A percentile compares a stretch with the other conserved stretches of the same genome.
phyloP scores from a whole-genome alignment of 768 basidiomycete species.

The Boletus edulis region DNA sequence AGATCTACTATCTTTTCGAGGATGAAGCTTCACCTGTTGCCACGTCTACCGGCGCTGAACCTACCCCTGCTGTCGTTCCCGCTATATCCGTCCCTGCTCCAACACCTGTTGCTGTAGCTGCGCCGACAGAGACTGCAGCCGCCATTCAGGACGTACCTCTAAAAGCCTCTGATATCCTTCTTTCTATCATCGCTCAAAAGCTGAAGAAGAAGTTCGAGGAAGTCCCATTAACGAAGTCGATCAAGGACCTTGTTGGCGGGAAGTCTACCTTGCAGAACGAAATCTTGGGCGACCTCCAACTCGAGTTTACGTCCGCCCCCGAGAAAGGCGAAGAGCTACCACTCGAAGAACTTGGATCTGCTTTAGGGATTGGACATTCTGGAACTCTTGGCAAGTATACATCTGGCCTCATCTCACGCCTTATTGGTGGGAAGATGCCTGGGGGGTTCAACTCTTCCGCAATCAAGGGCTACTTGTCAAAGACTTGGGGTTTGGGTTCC shows the following conservation, averaged over 20 bases:
- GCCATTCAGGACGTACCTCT: slow-evolving; percentile 88
- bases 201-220: slow-evolving; percentile 94
- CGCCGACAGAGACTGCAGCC: slow-evolving; percentile 61
- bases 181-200: slow-evolving; percentile 92
- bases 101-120: slow-evolving; percentile 40
- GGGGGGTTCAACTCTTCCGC: slow-evolving; percentile 96
- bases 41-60: slow-evolving; percentile 29
- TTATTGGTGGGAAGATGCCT: slow-evolving; percentile 96
- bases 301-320: slow-evolving; percentile 92
- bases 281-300: slow-evolving; percentile 93
- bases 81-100: slow-evolving; percentile 41
- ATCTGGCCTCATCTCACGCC: slow-evolving; percentile 82
- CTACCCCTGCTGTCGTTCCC: slow-evolving; percentile 38
- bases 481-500: slow-evolving; percentile 95
- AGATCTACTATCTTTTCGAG: slow-evolving; percentile 97
- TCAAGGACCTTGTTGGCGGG: slow-evolving; percentile 98
- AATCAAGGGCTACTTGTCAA: slow-evolving; percentile 85
- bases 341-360: slow-evolving; percentile 91
- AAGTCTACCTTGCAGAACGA: slow-evolving; percentile 99
- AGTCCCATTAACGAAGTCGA: slow-evolving; percentile 86
- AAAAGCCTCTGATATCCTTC: slow-evolving; percentile 86
- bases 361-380: slow-evolving; percentile 74
- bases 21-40: slow-evolving; percentile 55
- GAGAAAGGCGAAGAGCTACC: slow-evolving; percentile 99
- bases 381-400: slow-evolving; percentile 95